Base-by-base conservation (phyloP, 768 basidiomycete species). In the Hemileccinum rubropunctum region DNA sequence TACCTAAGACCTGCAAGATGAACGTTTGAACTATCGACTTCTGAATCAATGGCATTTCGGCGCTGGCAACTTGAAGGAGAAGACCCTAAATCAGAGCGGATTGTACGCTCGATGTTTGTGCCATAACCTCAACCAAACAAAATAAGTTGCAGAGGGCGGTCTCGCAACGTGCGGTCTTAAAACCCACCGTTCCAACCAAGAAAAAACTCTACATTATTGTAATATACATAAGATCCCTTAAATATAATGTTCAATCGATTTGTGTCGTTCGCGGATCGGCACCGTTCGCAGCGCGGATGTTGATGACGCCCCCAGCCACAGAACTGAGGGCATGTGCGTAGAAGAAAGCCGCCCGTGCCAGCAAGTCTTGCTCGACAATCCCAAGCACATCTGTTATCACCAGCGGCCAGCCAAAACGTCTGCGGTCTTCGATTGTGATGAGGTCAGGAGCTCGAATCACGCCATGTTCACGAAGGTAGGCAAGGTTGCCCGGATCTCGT, bases 291-390 rank as follows among this genome's bases (percentile, higher is more conserved):
- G 73, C 73, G 5, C 75, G 72, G 45, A 73, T 56, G 44, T 75
- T 75, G n/a, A 68, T 27, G 14, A 73, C 68, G 20, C 74, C 74
- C 5, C 74, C 74, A 2, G 63, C 74, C 18, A 75, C 65, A 6
- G 72, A 74, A 46, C 71, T 73, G 54, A 74, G 60, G 0, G 64
- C 71, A 51, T 75, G 73, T 14, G 69, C 76, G 12, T 76, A 76
- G 52, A 76, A 77, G 59, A 64, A 76, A 9, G 60, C 59, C 5
- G 60, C 55, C 20, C 66, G 66, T 7, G 64, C 60, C n/a, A 76
- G 56, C 46, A 77, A 54, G 17, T 67, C 67, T 60, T 77, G 76
- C 54, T 76, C 75, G 30, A 76, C 66, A 17, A 77, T 53, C 8
- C 69, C 73, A 14, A 72, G 63, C 10, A 77, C 67, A 47, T 76